A percentile compares a stretch with the other conserved stretches of the same genome.
Evolutionary conservation across 768 basidiomycete genomes (phyloP).

Genomic region (Calocybe cyanea): DNA sequence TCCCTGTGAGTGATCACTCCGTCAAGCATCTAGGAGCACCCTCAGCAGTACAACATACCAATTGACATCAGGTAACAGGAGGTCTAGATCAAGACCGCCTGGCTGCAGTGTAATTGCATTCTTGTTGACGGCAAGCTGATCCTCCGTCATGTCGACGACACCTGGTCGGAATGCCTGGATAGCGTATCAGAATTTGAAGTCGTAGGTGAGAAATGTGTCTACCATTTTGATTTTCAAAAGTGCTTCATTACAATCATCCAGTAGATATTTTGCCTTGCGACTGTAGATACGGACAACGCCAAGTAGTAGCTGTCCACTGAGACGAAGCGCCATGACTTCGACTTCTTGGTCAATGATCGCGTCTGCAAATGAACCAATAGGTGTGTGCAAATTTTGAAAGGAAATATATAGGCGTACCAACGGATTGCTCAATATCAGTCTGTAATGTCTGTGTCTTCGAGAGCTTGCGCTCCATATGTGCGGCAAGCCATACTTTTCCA

Average conservation of each 20-base stretch:
- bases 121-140: conserved; percentile 82
- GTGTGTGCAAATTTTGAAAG: neutral
- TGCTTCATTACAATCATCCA: conserved; percentile 98
- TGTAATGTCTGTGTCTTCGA: conserved; percentile 93
- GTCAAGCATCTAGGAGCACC: conserved; percentile 12
- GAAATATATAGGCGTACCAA: conserved; percentile 50
- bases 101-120: conserved; percentile 86
- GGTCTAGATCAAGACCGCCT: conserved; percentile 74
- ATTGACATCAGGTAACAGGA: conserved; percentile 75
- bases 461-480: conserved; percentile 97
- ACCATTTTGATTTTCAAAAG: conserved; percentile 95
- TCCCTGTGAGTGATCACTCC: conserved; percentile 72
- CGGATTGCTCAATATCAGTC: conserved; percentile 92
- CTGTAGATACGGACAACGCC: conserved; percentile 98
- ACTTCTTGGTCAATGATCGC: conserved; percentile 94
- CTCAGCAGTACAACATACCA: conserved; percentile 53
- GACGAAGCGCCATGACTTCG: conserved; percentile 88
- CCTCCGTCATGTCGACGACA: conserved; percentile 93
- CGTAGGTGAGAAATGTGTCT: neutral
- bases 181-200: conserved; percentile 3
- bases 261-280: conserved; percentile 93
- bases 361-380: conserved; percentile 38
- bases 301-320: conserved; percentile 94
- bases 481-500: conserved; percentile 98
- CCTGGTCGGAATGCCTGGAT: conserved; percentile 91